Evolutionary conservation across 2,329 filamentous ascomycete species (phyloP).

Genomic region (Nothopassalora personata): DNA sequence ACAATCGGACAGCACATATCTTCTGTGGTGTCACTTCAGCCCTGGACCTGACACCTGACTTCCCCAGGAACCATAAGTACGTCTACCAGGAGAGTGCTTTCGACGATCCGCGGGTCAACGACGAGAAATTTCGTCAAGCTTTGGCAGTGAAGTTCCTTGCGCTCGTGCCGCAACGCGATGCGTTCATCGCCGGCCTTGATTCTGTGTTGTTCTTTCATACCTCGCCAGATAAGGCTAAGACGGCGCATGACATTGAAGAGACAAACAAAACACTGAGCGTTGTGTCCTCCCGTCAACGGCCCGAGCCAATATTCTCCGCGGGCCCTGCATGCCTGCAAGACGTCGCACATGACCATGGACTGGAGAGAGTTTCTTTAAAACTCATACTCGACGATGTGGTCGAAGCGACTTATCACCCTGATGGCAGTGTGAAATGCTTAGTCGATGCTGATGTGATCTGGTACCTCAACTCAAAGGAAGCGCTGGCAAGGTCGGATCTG

Average conservation of each 20-base stretch:
- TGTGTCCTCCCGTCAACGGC: background rate
- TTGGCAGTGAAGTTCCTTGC: conserved; percentile 5
- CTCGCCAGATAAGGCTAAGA: background rate
- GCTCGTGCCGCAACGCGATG: conserved; percentile 7
- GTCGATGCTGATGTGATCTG: conserved; percentile 4
- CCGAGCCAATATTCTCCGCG: background rate
- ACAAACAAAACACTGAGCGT: background rate
- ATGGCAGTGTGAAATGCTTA: background rate
- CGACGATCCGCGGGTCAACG: background rate
- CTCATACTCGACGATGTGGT: conserved; percentile 2
- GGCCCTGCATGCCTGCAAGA: background rate
- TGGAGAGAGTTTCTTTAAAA: conserved; percentile 3
- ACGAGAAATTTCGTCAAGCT: conserved; percentile 1
- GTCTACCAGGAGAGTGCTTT: conserved; percentile 6
- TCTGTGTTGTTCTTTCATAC: conserved; percentile 4
- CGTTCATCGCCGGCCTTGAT: conserved; percentile 3
- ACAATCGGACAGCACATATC: conserved; percentile 3
- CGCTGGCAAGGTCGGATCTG: conserved; percentile 2
- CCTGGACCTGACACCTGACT: conserved; percentile 4
- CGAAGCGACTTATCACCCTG: conserved; percentile 5
- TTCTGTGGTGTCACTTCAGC: conserved; percentile 9
- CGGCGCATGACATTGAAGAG: background rate
- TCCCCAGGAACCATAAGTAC: conserved; percentile 7
- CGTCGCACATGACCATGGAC: background rate
- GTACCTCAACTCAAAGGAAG: conserved; percentile 8